Base-by-base conservation (phyloP, 306 rosid genomes). In the Glycine tomentella region DNA sequence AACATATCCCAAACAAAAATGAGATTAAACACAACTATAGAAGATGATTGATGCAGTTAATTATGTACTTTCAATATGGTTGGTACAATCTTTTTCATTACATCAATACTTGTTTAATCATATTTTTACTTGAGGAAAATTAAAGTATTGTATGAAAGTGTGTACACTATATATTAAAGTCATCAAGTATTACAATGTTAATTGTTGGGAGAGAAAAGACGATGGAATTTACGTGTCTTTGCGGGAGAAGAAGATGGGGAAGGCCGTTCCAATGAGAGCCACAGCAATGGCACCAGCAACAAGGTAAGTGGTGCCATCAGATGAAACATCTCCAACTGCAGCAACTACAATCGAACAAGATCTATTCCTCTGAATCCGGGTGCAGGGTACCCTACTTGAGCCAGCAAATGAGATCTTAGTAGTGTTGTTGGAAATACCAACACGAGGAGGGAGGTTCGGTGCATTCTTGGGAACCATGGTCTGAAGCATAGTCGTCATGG, bases 181-280 rank as follows among this genome's bases (percentile, higher is more conserved):
- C 31, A 25, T 25, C 31, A 25, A 25, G 31, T 25, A 25, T 25
- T 25, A 25, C 31, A 25, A 25, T 25, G 31, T 25, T 25, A 25
- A 25, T 25, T 25, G 31, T 25, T 25, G 31, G 31, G 31, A 25
- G 31, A 25, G 31, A 25, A 25, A 25, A 25, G 31, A 25, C 1
- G 31, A 25, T 25, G 31, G 31, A 25, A 25, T 25, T 25, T 25
- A 25, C 31, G 70, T 57, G 86, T 95, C 99, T 84, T 91, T 91
- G 74, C 98, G 93, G 42, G 95, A 83, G 91, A 93, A 95, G 75
- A 95, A 25, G 59, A 95, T 82, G 16, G 99, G 99, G 57, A 93
- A 95, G 57, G 96, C 98, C 0, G 98, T 95, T 78, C 99, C 98
- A 40, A 93, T 25, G 4, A 95, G 88, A 71, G 97, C 94, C 6